Evolutionary conservation across 2,329 filamentous ascomycete species (phyloP), one percentile per base, ranked within the genome.

Genomic region (Hawksworthiomyces lignivorus): DNA sequence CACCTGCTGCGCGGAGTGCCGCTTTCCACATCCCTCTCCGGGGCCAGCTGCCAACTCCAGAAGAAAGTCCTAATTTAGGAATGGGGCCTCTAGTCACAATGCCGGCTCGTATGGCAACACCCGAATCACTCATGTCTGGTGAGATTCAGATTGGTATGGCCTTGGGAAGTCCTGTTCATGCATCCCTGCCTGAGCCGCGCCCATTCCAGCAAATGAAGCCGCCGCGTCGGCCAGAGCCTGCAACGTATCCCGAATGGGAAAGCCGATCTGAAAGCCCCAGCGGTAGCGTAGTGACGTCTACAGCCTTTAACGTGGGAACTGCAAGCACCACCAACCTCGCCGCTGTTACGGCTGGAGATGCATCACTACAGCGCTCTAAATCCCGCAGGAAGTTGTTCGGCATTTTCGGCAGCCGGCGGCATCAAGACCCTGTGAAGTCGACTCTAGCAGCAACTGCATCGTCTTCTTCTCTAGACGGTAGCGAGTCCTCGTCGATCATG

Each of bases 61-160:
- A 68, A 36, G 55, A 60, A 42, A 67, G 64, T 49, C 63, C 64
- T 6, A 18, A 22, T n/a, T 53, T 51, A 30, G 38, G 22, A 24
- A 35, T 48, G 26, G 37, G 45, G 4, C 54, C 55, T 5, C 51
- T 59, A 22, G 49, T 51, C 32, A 60, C 59, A 14, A 54, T 62
- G 20, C 56, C 62, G 19, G 54, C 62, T 18, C 60, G 64, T 48
- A 61, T 66, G 45, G 57, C 61, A 37, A 68, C 64, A n/a, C 62
- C 65, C 9, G 63, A 69, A 44, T 68, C 67, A 8, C 51, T 65
- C 39, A 58, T 55, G 22, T 66, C 67, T 3, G 61, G 64, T 7
- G 65, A 67, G 33, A 62, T 65, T 47, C 69, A 66, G 51, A 87
- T 88, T 47, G 84, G 84, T 9, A 80, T 88, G 70, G 84, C 84